These are phyloP conservation scores for Linderniella brevidens DNA, from an alignment of 257 asterid genomes.

Conservation along the genomic window DNA sequence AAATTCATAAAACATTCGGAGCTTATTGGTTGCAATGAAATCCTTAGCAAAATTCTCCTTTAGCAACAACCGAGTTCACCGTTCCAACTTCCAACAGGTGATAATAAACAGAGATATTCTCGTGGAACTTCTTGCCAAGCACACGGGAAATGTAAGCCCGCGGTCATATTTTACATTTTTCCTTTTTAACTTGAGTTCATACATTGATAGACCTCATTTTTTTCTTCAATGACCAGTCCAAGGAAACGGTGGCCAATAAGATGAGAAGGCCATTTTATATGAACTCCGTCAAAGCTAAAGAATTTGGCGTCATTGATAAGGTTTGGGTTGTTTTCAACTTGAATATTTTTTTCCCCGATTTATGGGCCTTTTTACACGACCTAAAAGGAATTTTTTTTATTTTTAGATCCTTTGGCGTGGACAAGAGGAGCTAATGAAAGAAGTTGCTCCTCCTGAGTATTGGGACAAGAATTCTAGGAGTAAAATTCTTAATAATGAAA, in stretches of 20 bases:
- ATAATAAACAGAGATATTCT: constrained; percentile 51
- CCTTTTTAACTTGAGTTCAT: constrained; percentile 9
- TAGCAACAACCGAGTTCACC: constrained; percentile 10
- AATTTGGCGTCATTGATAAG: constrained; percentile 81
- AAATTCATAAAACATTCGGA: too few relatives aligned
- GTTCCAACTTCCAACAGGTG: constrained; percentile 49
- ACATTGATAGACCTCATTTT: constrained; percentile 5
- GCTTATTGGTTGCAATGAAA: not conserved
- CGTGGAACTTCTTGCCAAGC: constrained; percentile 64
- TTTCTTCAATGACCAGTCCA: constrained; percentile 29
- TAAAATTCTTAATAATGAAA: constrained; percentile 35
- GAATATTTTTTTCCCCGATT: not conserved
- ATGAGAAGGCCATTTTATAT: constrained; percentile 67
- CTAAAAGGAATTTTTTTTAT: constrained; percentile 14
- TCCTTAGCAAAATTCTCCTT: not conserved
- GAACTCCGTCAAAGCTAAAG: constrained; percentile 60
- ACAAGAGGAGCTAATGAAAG: constrained; percentile 59
- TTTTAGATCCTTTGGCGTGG: constrained; percentile 76
- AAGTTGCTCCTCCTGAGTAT: constrained; percentile 47
- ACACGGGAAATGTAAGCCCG: constrained; percentile 78
- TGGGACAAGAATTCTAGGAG: constrained; percentile 76
- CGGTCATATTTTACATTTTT: not conserved
- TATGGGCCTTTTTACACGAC: not conserved
- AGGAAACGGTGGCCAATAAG: constrained; percentile 45
- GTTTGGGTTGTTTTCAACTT: constrained; percentile 19